A percentile compares a stretch with the other conserved stretches of the same genome.
These are phyloP conservation scores for Gleditsia sinensis DNA, from an alignment of 306 rosid species.

Conservation along the genomic window DNA sequence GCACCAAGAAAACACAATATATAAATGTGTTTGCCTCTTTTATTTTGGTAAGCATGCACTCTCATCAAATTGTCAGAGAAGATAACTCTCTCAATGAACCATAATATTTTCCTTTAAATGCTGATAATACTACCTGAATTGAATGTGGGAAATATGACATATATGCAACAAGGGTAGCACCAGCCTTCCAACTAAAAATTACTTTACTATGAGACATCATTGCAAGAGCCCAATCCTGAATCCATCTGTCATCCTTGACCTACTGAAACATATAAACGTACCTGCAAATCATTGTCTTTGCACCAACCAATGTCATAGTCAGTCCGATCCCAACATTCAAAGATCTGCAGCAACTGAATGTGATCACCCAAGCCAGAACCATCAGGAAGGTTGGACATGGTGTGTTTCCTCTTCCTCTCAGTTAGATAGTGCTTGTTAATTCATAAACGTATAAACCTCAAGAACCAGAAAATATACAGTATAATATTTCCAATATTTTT, in stretches of 20 bases:
- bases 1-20: conserved; percentile 20
- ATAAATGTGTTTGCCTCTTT: conserved; percentile 6
- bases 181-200: conserved; percentile 25
- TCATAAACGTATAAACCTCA: conserved; percentile 7
- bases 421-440: conserved; percentile 16
- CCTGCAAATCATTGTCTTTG: conserved; percentile 87
- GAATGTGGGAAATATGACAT: conserved; percentile 1
- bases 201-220: conserved; percentile 24
- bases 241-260: neutral
- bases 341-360: conserved; percentile 87
- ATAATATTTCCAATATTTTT: neutral
- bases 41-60: conserved; percentile 20
- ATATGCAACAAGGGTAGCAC: conserved; percentile 18
- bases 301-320: conserved; percentile 83
- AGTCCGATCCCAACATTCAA: conserved; percentile 72
- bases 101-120: neutral
- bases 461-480: conserved; percentile 11
- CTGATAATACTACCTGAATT: conserved; percentile 26
- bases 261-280: conserved; percentile 31
- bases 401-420: conserved; percentile 84
- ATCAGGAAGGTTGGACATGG: conserved; percentile 71
- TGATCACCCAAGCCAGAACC: conserved; percentile 97
- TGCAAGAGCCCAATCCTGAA: conserved; percentile 24
- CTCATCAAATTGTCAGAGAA: conserved; percentile 29
- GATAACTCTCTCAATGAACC: conserved; percentile 13